These are phyloP conservation scores for Whalleya microplaca DNA, from an alignment of 2,329 filamentous ascomycete genomes.

Conservation along the genomic window DNA sequence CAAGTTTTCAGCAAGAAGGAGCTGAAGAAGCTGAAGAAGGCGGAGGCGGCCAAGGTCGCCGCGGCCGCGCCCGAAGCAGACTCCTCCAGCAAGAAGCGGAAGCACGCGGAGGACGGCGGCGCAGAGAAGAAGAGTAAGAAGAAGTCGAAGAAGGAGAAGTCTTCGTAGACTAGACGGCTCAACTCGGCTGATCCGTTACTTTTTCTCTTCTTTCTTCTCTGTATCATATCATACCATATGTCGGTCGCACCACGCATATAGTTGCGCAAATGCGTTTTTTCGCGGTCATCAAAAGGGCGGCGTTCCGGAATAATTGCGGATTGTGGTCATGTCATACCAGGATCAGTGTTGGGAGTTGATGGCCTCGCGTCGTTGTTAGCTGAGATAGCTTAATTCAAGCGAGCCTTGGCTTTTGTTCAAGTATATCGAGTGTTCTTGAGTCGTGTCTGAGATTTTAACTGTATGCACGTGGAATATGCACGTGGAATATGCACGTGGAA, in stretches of 20 bases:
- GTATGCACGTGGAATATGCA: too few relatives aligned
- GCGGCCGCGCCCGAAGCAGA: conserved; percentile 52
- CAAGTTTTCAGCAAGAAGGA: conserved; percentile 76
- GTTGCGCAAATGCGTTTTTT: conserved; percentile 23
- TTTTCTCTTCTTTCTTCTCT: conserved; percentile 21
- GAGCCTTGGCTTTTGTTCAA: conserved; percentile 7
- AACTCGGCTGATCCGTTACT: conserved; percentile 18
- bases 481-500: too few relatives aligned
- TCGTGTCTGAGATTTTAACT: too few relatives aligned
- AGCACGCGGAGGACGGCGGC: conserved; percentile 65
- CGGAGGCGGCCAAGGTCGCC: conserved; percentile 57
- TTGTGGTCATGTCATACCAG: conserved; percentile 31
- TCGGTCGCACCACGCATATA: conserved; percentile 11
- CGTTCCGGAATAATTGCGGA: conserved; percentile 39
- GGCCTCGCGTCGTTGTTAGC: conserved; percentile 25
- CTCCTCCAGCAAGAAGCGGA: conserved; percentile 68
- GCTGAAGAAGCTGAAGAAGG: conserved; percentile 71
- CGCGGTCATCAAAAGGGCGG: conserved; percentile 29
- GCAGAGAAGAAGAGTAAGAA: conserved; percentile 64
- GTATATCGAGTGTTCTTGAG: not conserved
- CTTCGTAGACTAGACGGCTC: conserved; percentile 54
- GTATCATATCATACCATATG: conserved; percentile 29
- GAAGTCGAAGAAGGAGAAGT: conserved; percentile 67
- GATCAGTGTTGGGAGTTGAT: conserved; percentile 33
- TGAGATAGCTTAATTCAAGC: conserved; percentile 15